Percentiles rank a stretch among this genome's conserved stretches.
phyloP scores from a whole-genome alignment of 495 filamentous ascomycete genomes.

The Penicillium subrubescens region DNA sequence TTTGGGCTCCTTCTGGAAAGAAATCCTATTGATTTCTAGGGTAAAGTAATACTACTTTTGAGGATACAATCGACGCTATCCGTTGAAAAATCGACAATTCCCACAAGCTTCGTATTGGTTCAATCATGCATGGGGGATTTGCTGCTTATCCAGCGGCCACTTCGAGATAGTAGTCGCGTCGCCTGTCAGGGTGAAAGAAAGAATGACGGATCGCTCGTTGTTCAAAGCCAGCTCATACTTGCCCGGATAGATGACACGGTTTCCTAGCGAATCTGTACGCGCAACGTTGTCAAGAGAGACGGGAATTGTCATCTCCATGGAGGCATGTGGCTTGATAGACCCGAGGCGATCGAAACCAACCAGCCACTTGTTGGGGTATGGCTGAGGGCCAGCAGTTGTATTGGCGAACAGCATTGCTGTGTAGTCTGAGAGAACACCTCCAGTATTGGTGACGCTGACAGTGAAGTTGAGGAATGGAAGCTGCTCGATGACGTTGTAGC shows the following conservation, averaged over 20 bases:
- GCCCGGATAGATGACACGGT: conserved; percentile 67
- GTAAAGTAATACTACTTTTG: neutral
- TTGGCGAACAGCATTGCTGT: conserved; percentile 59
- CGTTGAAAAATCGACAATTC: too few species aligned
- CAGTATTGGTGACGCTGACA: conserved; percentile 53
- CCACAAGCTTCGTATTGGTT: neutral
- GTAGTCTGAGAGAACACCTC: conserved; percentile 57
- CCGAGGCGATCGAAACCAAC: conserved; percentile 60
- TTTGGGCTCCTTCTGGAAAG: neutral
- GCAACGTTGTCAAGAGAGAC: conserved; percentile 61
- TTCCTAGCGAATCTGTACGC: conserved; percentile 58
- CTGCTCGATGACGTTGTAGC: conserved; percentile 31
- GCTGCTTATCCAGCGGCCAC: conserved; percentile 38
- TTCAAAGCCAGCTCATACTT: conserved; percentile 63
- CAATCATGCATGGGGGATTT: conserved; percentile 25
- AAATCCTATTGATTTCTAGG: neutral
- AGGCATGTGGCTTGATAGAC: conserved; percentile 42
- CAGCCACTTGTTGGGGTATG: conserved; percentile 65
- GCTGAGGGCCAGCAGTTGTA: conserved; percentile 57
- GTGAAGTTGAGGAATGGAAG: conserved; percentile 51
- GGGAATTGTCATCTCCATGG: conserved; percentile 41
- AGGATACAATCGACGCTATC: neutral
- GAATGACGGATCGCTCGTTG: conserved; percentile 33
- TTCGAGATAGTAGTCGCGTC: conserved; percentile 30
- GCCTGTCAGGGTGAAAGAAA: conserved; percentile 36